Percentiles rank a stretch among this genome's conserved stretches.
Conservation (phyloP, 129 eudicot genomes). For the Lactuca saligna region DNA sequence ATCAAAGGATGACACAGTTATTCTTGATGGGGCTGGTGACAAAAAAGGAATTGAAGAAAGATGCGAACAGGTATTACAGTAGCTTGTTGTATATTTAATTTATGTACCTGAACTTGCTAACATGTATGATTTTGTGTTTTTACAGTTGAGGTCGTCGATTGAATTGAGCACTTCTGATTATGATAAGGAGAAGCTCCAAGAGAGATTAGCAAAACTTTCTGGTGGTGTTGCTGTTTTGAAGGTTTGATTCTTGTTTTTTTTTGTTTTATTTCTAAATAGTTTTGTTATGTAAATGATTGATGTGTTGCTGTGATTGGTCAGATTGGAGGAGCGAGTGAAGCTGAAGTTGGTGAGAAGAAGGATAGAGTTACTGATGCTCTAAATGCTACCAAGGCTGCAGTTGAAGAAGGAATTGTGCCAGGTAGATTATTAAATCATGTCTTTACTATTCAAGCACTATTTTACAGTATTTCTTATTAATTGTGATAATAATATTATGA, state of each 20-base stretch:
- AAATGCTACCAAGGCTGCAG: conserved; percentile 90
- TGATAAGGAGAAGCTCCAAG: conserved; percentile 67
- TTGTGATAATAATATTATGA: neutral
- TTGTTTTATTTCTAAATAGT: neutral
- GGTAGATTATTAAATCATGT: conserved; percentile 31
- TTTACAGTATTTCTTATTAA: neutral
- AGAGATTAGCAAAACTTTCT: conserved; percentile 74
- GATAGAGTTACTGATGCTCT: conserved; percentile 81
- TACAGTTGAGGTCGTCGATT: conserved; percentile 50
- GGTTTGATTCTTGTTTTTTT: conserved; percentile 32
- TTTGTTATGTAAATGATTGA: neutral
- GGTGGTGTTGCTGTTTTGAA: conserved; percentile 81
- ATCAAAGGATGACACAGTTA: conserved; percentile 65
- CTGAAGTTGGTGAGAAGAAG: conserved; percentile 72
- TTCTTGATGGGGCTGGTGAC: conserved; percentile 79
- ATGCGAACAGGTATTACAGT: conserved; percentile 54
- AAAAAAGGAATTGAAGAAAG: conserved; percentile 71
- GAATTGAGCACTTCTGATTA: conserved; percentile 68
- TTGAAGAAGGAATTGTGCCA: conserved; percentile 79
- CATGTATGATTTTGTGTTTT: neutral
- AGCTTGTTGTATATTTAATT: neutral
- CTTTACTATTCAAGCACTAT: too few species aligned
- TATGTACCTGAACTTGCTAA: neutral
- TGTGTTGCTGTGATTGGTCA: neutral
- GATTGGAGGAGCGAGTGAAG: conserved; percentile 88